A percentile compares a stretch with the other conserved stretches of the same genome.
These are phyloP conservation scores for Periconia sp. DNA, from an alignment of 2,329 filamentous ascomycete genomes.

Conservation along the genomic window DNA sequence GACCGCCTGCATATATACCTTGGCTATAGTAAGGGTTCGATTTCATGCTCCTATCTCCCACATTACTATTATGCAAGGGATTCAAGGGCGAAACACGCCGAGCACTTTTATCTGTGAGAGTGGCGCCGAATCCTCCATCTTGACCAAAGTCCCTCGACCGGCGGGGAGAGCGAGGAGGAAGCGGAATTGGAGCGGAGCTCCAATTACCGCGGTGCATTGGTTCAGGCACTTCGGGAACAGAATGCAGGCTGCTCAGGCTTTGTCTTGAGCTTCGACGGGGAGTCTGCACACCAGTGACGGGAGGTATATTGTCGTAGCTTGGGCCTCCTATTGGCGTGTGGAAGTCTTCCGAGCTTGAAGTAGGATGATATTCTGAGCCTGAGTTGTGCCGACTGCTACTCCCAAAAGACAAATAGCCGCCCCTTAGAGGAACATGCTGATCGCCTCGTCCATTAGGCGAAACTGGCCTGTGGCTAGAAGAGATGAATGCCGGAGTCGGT, in stretches of 20 bases:
- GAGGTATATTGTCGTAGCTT: slow-evolving; percentile 10
- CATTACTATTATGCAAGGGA: no score
- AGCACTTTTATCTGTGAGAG: no score
- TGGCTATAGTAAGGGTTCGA: slow-evolving; percentile 7
- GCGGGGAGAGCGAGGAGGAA: slow-evolving; percentile 4
- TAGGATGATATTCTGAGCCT: slow-evolving; percentile 1
- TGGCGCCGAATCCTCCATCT: neutral
- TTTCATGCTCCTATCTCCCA: no score
- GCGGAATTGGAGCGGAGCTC: neutral
- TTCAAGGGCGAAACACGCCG: no score
- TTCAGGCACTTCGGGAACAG: slow-evolving; percentile 14
- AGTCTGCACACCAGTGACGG: neutral
- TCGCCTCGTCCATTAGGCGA: neutral
- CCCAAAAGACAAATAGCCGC: slow-evolving; percentile 1
- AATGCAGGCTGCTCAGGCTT: slow-evolving; percentile 12
- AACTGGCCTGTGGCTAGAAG: slow-evolving; percentile 1
- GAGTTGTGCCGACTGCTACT: neutral
- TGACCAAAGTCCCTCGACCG: slow-evolving; percentile 6
- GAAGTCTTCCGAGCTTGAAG: slow-evolving; percentile 7
- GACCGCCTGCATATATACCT: slow-evolving; percentile 10
- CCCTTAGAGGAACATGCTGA: slow-evolving; percentile 6
- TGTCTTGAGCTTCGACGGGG: slow-evolving; percentile 1
- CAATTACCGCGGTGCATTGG: slow-evolving; percentile 1
- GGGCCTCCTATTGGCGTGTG: slow-evolving; percentile 6
- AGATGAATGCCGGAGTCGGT: slow-evolving; percentile 12